Base-by-base conservation (phyloP, 2,329 filamentous ascomycete genomes). In the Fonsecaea nubica region DNA sequence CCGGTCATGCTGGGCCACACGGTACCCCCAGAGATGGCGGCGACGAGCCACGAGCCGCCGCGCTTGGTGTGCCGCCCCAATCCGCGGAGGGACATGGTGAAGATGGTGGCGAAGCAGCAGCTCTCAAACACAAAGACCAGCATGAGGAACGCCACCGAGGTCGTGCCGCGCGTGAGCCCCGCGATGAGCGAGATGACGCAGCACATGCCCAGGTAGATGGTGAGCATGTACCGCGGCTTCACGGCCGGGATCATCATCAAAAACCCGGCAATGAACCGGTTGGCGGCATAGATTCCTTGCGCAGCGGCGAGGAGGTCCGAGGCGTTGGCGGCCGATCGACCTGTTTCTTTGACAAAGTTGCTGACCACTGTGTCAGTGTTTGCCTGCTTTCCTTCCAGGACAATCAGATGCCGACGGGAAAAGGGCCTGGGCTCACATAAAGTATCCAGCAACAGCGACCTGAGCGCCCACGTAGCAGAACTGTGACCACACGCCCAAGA, bases 41-140 rank as follows among this genome's bases (percentile, higher is more conserved):
- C 87, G 0, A 91, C 84, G 66, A 93, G 85, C 75, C 86, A 89
- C 0, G 89, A 89, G 2, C 86, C 87, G 1, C 90, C 90, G 61
- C 89, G 84, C 80, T 92, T 92, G 32, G 87, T 90, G 78, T 92
- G 88, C 35, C 86, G 84, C 6, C 90, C 90, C 3, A 92, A 82
- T 1, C 89, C 89, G 35, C 91, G 86, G 65, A 94, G 36, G 12
- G 36, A 40, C 10, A 93, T 84, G 13, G 89, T 87, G 71, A 92
- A 92, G 64, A 93, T 87, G 4, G 92, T 86, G 0, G 92, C 91
- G 82, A 90, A 95, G 73, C 91, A 85, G 58, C 65, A 69, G 55
- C 67, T 69, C 68, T 77, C 75, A 15, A 40, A 40, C 10, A 40
- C 36, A 15, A 40, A 40, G 36, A 40, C 67, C 56, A 77, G 54